Evolutionary conservation across 108 stramenopile genomes (phyloP).

Genomic region (Chaetoceros muelleri): DNA sequence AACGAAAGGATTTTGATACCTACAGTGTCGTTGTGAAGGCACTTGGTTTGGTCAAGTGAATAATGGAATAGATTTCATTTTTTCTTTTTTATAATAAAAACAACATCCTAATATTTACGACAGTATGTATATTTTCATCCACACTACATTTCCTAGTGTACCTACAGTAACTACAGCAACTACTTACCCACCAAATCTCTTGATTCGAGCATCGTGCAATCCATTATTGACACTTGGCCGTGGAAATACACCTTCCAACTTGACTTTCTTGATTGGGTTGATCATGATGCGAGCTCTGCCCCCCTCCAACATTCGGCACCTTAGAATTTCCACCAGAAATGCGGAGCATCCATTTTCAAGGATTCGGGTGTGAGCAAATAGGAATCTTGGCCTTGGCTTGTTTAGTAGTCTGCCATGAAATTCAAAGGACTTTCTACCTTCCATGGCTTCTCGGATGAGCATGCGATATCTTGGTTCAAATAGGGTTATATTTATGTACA

Average conservation of each 20-base stretch:
- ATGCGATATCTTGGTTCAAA: not conserved
- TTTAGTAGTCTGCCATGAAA: not conserved
- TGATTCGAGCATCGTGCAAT: no score
- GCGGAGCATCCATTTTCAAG: not conserved
- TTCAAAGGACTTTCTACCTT: not conserved
- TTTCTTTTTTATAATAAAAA: no score
- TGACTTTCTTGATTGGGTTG: not conserved
- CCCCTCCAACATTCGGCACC: not conserved
- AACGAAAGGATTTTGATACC: constrained; percentile 78
- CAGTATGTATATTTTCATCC: no score
- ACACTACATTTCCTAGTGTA: no score
- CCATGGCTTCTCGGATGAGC: not conserved
- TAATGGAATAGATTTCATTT: no score
- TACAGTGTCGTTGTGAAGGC: constrained; percentile 80
- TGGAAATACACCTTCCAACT: no score
- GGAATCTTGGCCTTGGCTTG: not conserved
- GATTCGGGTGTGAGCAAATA: not conserved
- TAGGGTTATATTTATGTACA: not conserved
- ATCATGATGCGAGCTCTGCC: not conserved
- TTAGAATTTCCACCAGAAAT: not conserved
- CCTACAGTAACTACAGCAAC: no score
- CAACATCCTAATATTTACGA: no score
- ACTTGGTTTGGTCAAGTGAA: constrained; percentile 61
- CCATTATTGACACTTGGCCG: no score
- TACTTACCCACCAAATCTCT: no score